Evolutionary conservation across 768 basidiomycete genomes (phyloP).

Genomic region (Hortiboletus campestris): DNA sequence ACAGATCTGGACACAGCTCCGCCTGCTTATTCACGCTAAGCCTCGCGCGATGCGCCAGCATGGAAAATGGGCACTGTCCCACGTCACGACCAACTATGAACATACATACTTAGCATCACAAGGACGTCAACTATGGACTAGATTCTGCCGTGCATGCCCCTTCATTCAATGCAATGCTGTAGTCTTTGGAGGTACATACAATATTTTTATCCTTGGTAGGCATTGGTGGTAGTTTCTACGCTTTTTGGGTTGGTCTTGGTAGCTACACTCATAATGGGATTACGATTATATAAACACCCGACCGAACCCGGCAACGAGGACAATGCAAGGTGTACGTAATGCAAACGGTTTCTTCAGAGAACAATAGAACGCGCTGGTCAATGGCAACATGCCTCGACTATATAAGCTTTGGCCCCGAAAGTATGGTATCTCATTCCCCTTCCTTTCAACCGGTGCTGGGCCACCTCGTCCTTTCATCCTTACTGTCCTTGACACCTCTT

Average conservation of each 20-base stretch:
- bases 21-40: slow-evolving; percentile 25
- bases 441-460: slow-evolving; percentile 31
- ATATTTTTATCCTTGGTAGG: slow-evolving; percentile 2
- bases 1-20: slow-evolving; percentile 9
- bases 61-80: slow-evolving; percentile 1
- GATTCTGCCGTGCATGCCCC: slow-evolving; percentile 7
- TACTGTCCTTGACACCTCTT: slow-evolving; percentile 14
- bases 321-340: slow-evolving; percentile 25
- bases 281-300: neutral
- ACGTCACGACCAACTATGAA: slow-evolving; percentile 15
- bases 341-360: slow-evolving; percentile 17
- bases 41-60: neutral
- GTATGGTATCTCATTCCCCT: slow-evolving; percentile 4
- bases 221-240: neutral
- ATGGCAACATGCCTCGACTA: slow-evolving; percentile 15
- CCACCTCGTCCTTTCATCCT: slow-evolving; percentile 24
- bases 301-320: slow-evolving; percentile 14
- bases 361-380: slow-evolving; percentile 29
- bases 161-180: slow-evolving; percentile 4
- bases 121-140: slow-evolving; percentile 17
- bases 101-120: slow-evolving; percentile 4
- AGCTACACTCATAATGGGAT: slow-evolving; percentile 4
- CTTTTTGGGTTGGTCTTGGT: slow-evolving; percentile 4
- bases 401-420: slow-evolving; percentile 18
- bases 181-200: slow-evolving; percentile 18